Base-by-base conservation (phyloP, 164 flowering plant genomes). In the Saururus chinensis region DNA sequence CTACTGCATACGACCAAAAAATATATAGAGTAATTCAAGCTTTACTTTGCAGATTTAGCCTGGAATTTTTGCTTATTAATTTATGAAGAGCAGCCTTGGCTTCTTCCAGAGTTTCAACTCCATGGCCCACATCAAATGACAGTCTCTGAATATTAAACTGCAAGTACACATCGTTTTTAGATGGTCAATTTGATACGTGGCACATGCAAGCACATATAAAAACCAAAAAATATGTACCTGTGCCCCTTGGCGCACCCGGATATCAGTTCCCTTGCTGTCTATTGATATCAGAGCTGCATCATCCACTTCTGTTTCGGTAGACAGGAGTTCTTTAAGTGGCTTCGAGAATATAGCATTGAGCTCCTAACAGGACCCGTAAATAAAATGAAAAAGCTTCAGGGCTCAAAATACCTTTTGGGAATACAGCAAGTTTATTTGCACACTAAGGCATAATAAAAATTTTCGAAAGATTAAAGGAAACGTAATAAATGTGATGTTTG, bases 211-310 rank as follows among this genome's bases (percentile, higher is more conserved):
- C 10, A 24, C 58, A 54, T 24, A 54, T 54, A 20, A 20, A 57
- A 2, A 58, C 60, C 60, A 30, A 35, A 58, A 58, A 7, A 16
- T 40, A 24, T n/a, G 30, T 66, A 93, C 99, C 95, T 93, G 96
- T 54, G 97, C 97, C n/a, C 96, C 96, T 70, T 91, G 88, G 48
- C 96, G 95, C 45, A 91, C 99, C 52, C 99, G 82, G 17, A 95
- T 75, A 71, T 95, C 99, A 55, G 73, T 77, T 45, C 99, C 99
- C 60, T 80, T 91, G 78, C 99, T 87, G 71, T 95, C 99, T 59
- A 95, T 86, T 40, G 97, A 93, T 74, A 93, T 93, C 58, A 90
- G 75, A 68, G 99, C 99, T 42, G 88, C 99, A 80, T 90, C 99
- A 68, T 93, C 99, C 26, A 90, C 77, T 66, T 93, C 99, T n/a